Evolutionary conservation across 1,284 basidiomycete species (phyloP).

Genomic region (Heliocybe sulcata): DNA sequence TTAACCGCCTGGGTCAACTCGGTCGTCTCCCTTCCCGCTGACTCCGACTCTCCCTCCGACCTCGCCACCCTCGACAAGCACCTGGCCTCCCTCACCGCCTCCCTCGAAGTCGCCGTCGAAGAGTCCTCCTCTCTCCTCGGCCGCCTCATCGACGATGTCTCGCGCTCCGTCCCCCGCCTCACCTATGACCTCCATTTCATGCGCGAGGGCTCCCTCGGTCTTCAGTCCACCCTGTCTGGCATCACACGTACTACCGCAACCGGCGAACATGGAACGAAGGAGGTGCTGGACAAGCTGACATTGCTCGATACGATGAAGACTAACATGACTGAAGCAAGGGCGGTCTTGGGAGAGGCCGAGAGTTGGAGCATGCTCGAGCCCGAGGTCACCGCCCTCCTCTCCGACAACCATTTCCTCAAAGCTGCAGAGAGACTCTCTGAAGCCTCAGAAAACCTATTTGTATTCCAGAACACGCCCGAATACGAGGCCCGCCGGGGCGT

Average conservation of each 20-base stretch:
- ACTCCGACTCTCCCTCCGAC: constrained; percentile 17
- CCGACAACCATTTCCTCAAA: constrained; percentile 73
- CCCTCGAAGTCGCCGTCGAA: constrained; percentile 77
- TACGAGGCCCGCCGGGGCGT: constrained; percentile 80
- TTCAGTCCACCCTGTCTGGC: constrained; percentile 56
- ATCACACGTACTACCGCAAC: constrained; percentile 40
- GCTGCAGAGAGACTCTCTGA: constrained; percentile 86
- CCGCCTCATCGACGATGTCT: constrained; percentile 84
- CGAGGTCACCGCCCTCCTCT: constrained; percentile 78
- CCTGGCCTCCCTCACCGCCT: constrained; percentile 65
- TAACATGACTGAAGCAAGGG: constrained; percentile 81
- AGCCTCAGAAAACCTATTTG: constrained; percentile 79
- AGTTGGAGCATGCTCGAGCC: constrained; percentile 91
- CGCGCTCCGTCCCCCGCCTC: constrained; percentile 79
- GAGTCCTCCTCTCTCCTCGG: constrained; percentile 84
- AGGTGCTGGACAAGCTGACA: constrained; percentile 67
- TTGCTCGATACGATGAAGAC: constrained; percentile 77
- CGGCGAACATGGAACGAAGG: constrained; percentile 44
- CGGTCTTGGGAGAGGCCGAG: constrained; percentile 86
- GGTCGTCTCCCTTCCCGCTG: not conserved
- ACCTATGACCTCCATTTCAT: constrained; percentile 94
- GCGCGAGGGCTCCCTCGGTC: constrained; percentile 78
- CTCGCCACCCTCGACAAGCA: constrained; percentile 69
- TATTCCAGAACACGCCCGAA: constrained; percentile 86
- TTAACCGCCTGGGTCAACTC: not conserved